A percentile compares a stretch with the other conserved stretches of the same genome.
These are phyloP conservation scores for Coccomyxa sp. DNA, from an alignment of 139 green algal species.

Conservation along the genomic window DNA sequence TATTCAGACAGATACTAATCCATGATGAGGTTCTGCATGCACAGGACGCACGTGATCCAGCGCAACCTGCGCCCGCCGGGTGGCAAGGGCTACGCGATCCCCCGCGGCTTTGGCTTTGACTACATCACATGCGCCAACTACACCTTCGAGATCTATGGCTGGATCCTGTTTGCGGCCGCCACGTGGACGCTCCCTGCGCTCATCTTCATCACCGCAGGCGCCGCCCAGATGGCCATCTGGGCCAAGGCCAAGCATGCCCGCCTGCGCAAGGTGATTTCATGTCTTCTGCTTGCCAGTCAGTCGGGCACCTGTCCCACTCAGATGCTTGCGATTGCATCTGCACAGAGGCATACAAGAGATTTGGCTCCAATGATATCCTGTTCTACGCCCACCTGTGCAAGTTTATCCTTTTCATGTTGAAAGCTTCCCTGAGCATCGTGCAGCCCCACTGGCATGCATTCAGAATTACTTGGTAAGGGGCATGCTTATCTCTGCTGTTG, in stretches of 20 bases:
- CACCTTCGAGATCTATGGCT: constrained; percentile 83
- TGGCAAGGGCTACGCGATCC: constrained; percentile 84
- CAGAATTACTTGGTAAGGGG: background rate
- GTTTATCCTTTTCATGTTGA: background rate
- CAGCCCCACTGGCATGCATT: background rate
- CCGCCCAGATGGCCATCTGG: constrained; percentile 85
- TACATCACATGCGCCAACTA: constrained; percentile 98
- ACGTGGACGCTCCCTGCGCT: constrained; percentile 70
- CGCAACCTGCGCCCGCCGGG: constrained; percentile 69
- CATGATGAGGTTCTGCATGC: background rate
- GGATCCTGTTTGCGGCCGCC: constrained; percentile 84
- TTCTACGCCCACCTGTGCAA: background rate
- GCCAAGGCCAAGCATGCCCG: constrained; percentile 87
- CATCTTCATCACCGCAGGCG: constrained; percentile 80
- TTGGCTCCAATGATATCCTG: background rate
- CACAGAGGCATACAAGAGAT: too few relatives aligned
- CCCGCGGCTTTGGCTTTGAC: constrained; percentile 86
- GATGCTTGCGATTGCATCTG: background rate
- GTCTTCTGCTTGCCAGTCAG: background rate
- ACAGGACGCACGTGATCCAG: constrained; percentile 74
- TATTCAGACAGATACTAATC: too few relatives aligned
- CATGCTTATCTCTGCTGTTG: too few relatives aligned
- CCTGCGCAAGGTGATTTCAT: constrained; percentile 65
- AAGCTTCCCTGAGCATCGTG: background rate
- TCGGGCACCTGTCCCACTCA: background rate